Percentiles rank a stretch among this genome's conserved stretches.
These are phyloP conservation scores for Leptographium flavum DNA, from an alignment of 2,329 filamentous ascomycete species.

Conservation along the genomic window DNA sequence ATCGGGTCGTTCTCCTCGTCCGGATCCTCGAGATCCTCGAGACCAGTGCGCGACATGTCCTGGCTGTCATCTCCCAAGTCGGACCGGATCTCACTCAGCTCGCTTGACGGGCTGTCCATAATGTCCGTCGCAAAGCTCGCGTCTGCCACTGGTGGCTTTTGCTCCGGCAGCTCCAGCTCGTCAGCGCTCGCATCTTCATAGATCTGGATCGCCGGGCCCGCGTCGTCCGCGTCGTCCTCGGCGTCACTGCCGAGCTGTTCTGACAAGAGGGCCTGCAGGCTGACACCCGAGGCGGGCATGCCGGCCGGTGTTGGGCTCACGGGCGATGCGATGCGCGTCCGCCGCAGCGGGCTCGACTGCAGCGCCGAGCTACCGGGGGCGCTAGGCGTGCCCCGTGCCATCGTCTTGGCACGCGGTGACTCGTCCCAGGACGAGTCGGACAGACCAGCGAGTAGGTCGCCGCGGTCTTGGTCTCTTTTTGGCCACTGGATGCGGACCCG, in stretches of 20 bases:
- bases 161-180: conserved; percentile 30
- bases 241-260: conserved; percentile 14
- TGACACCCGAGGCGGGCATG: conserved; percentile 25
- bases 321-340: conserved; percentile 54
- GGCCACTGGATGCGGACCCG: conserved; percentile 88
- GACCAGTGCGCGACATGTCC: conserved; percentile 42
- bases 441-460: conserved; percentile 32
- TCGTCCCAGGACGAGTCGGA: conserved; percentile 63
- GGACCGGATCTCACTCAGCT: conserved; percentile 32
- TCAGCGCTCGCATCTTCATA: conserved; percentile 58
- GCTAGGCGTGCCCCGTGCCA: conserved; percentile 12
- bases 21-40: conserved; percentile 65
- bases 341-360: conserved; percentile 46
- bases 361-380: conserved; percentile 21
- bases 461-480: conserved; percentile 21
- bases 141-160: conserved; percentile 14
- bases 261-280: conserved; percentile 30
- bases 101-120: conserved; percentile 41
- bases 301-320: conserved; percentile 47
- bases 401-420: conserved; percentile 28
- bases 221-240: conserved; percentile 17
- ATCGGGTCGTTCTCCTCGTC: conserved; percentile 93
- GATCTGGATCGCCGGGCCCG: conserved; percentile 41
- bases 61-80: conserved; percentile 61
- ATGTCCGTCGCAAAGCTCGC: conserved; percentile 36